Percentiles rank a stretch among this genome's conserved stretches.
phyloP scores from a whole-genome alignment of 495 filamentous ascomycete genomes.

The Talaromyces stipitatus region DNA sequence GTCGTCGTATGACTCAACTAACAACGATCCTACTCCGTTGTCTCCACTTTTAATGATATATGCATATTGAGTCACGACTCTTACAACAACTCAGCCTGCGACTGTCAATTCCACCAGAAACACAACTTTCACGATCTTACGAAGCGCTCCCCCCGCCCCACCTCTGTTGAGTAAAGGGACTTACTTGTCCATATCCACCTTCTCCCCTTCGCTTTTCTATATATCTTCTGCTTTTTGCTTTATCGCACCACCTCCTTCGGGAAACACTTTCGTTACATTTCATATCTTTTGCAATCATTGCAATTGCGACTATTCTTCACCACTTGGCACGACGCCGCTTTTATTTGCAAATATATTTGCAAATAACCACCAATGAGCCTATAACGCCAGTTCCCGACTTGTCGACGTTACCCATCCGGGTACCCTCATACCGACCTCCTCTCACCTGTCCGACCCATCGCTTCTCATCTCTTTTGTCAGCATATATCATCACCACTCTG shows the following conservation, averaged over 20 bases:
- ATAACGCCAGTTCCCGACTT: constrained; percentile 57
- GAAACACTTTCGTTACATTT: constrained; percentile 16
- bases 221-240: constrained; percentile 19
- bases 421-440: constrained; percentile 32
- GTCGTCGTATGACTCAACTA: constrained; percentile 5
- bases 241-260: neutral
- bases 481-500: constrained; percentile 44
- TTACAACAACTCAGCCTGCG: neutral
- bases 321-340: constrained; percentile 34
- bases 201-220: constrained; percentile 32
- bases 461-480: constrained; percentile 47
- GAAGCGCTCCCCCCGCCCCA: constrained; percentile 37
- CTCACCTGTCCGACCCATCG: constrained; percentile 34
- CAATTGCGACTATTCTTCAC: constrained; percentile 24
- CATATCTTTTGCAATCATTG: constrained; percentile 15
- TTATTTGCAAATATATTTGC: constrained; percentile 34
- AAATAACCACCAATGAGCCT: constrained; percentile 48
- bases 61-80: constrained; percentile 6
- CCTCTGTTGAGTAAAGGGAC: constrained; percentile 17
- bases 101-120: neutral
- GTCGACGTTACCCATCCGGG: constrained; percentile 41
- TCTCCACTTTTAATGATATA: constrained; percentile 3
- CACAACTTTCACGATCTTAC: constrained; percentile 43
- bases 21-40: neutral
- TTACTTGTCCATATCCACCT: constrained; percentile 21